phyloP scores from a whole-genome alignment of 2,329 filamentous ascomycete genomes.

The Fusarium illudens region DNA sequence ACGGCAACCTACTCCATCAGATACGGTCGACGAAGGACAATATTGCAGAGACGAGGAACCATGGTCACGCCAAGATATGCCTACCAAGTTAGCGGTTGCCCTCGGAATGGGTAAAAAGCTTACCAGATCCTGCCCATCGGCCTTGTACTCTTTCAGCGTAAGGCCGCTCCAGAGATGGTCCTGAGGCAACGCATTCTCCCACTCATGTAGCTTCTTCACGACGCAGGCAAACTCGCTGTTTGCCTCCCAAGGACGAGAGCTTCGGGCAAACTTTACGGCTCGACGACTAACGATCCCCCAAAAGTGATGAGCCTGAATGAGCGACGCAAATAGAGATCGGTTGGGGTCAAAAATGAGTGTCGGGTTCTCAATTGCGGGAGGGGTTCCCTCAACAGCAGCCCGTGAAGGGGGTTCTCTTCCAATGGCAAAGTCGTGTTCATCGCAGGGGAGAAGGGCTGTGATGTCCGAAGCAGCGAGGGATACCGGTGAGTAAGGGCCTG shows the following conservation, averaged over 20 bases:
- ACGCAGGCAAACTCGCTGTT: conserved; percentile 59
- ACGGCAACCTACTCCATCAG: conserved; percentile 55
- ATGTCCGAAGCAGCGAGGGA: conserved; percentile 63
- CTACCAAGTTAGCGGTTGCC: conserved; percentile 42
- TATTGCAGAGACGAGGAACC: conserved; percentile 64
- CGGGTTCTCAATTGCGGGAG: conserved; percentile 58
- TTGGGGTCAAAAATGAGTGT: conserved; percentile 52
- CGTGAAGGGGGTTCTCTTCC: conserved; percentile 58
- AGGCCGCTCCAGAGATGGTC: conserved; percentile 58
- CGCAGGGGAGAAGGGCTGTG: conserved; percentile 61
- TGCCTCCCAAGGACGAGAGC: conserved; percentile 56
- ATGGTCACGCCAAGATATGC: conserved; percentile 65
- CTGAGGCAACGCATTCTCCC: conserved; percentile 58
- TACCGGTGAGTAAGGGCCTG: conserved; percentile 60
- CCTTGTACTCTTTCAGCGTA: conserved; percentile 56
- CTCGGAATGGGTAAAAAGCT: conserved; percentile 16
- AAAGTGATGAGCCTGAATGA: conserved; percentile 64
- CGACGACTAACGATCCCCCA: conserved; percentile 63
- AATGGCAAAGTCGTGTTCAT: conserved; percentile 60
- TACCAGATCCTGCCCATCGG: conserved; percentile 60
- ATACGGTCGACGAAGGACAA: conserved; percentile 64
- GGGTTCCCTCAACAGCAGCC: conserved; percentile 63
- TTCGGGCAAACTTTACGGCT: conserved; percentile 55
- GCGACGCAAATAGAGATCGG: conserved; percentile 62
- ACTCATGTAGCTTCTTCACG: conserved; percentile 53